Evolutionary conservation across 768 basidiomycete species (phyloP).

Genomic region (Pisolithus orientalis): DNA sequence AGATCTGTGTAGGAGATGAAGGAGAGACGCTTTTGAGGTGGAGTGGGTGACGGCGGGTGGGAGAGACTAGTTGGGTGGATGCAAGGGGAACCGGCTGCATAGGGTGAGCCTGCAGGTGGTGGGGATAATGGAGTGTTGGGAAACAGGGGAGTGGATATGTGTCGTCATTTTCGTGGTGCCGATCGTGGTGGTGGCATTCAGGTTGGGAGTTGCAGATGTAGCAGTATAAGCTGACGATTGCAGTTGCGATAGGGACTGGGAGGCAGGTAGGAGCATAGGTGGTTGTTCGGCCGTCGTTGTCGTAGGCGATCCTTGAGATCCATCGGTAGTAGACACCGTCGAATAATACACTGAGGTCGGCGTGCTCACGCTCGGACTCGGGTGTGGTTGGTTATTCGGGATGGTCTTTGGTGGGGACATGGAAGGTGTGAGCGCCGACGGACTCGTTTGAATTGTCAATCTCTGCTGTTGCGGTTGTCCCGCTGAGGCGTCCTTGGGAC

Average conservation of each 20-base stretch:
- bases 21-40: conserved; percentile 64
- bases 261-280: conserved; percentile 15
- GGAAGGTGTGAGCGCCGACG: conserved; percentile 6
- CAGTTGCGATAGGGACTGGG: conserved; percentile 11
- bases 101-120: neutral
- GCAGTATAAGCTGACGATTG: conserved; percentile 9
- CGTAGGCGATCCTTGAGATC: conserved; percentile 35
- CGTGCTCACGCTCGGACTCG: conserved; percentile 31
- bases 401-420: neutral
- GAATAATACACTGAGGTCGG: conserved; percentile 49
- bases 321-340: conserved; percentile 30
- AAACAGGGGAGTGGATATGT: conserved; percentile 2
- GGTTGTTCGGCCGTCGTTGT: conserved; percentile 31
- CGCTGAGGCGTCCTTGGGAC: conserved; percentile 17
- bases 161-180: conserved; percentile 11
- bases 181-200: conserved; percentile 11
- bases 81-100: conserved; percentile 18
- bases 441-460: conserved; percentile 20
- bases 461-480: conserved; percentile 2
- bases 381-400: conserved; percentile 6
- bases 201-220: conserved; percentile 12
- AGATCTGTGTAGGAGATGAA: conserved; percentile 89
- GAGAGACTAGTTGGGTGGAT: conserved; percentile 17
- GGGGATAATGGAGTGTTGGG: neutral
- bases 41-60: conserved; percentile 43